Evolutionary conservation across 2,329 filamentous ascomycete genomes (phyloP).

Genomic region (Paraconiothyrium brasiliense): DNA sequence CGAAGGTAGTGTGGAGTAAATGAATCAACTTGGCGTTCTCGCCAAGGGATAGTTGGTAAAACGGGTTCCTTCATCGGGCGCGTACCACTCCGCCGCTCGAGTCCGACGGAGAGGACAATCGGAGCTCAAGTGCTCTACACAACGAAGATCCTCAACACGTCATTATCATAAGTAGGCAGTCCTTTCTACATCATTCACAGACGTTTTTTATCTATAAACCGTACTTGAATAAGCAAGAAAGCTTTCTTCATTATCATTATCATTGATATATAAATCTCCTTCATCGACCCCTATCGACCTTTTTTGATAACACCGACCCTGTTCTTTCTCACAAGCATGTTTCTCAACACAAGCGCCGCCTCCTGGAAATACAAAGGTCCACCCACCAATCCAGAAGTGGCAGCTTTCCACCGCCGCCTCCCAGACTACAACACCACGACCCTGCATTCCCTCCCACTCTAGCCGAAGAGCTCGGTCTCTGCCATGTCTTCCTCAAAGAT

Average conservation of each 20-base stretch:
- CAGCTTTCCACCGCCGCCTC: constrained; percentile 65
- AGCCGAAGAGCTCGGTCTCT: constrained; percentile 63
- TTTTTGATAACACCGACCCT: neutral
- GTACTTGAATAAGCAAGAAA: too few species aligned
- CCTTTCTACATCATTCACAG: too few species aligned
- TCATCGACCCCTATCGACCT: too few species aligned
- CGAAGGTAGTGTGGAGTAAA: too few species aligned
- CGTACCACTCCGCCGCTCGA: neutral
- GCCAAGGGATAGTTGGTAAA: too few species aligned
- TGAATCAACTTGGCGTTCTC: too few species aligned
- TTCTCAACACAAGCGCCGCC: constrained; percentile 38
- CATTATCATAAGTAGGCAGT: too few species aligned
- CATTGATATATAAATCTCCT: neutral
- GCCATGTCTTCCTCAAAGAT: constrained; percentile 72
- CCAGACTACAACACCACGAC: constrained; percentile 66
- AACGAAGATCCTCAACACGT: neutral
- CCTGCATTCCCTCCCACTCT: constrained; percentile 63
- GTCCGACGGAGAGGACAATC: constrained; percentile 11
- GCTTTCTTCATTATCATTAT: neutral
- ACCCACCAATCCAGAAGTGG: constrained; percentile 30
- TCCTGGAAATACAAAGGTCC: constrained; percentile 30
- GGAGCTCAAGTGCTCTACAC: neutral
- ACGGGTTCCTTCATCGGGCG: neutral
- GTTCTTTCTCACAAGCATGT: constrained; percentile 25
- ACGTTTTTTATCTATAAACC: too few species aligned